These are phyloP conservation scores for Quercus bicolor DNA, from an alignment of 306 rosid species.

Conservation along the genomic window DNA sequence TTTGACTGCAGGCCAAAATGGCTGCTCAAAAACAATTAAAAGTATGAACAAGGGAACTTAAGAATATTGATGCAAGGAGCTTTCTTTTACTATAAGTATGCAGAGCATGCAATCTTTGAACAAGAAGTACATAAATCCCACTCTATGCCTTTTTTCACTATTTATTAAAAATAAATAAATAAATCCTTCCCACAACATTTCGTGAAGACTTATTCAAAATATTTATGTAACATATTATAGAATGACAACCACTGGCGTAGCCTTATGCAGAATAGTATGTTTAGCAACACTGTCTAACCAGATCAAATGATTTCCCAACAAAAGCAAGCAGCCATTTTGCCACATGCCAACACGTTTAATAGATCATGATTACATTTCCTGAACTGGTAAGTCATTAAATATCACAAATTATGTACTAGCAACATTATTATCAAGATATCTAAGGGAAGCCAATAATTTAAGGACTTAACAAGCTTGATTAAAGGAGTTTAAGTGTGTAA, in stretches of 20 bases:
- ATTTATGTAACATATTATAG: too few relatives aligned
- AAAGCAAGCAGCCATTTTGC: background rate
- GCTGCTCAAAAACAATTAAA: slow-evolving; percentile 27
- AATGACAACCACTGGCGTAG: too few relatives aligned
- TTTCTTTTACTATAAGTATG: background rate
- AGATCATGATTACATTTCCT: background rate
- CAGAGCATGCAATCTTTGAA: too few relatives aligned
- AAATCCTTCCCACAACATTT: too few relatives aligned
- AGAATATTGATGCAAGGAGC: background rate
- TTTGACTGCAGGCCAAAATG: slow-evolving; percentile 47
- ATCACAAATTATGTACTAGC: background rate
- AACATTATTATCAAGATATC: background rate
- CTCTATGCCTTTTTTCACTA: too few relatives aligned
- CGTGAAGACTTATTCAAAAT: too few relatives aligned
- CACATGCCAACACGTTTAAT: background rate
- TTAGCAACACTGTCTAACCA: background rate
- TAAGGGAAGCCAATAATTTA: background rate
- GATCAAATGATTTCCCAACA: background rate
- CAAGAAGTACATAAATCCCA: too few relatives aligned
- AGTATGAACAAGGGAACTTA: background rate
- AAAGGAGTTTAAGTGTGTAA: background rate
- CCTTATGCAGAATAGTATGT: too few relatives aligned
- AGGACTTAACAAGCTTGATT: background rate
- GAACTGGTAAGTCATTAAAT: background rate
- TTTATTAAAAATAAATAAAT: too few relatives aligned